These are phyloP conservation scores for Aphanomyces stellatus DNA, from an alignment of 352 stramenopile genomes.

Conservation along the genomic window DNA sequence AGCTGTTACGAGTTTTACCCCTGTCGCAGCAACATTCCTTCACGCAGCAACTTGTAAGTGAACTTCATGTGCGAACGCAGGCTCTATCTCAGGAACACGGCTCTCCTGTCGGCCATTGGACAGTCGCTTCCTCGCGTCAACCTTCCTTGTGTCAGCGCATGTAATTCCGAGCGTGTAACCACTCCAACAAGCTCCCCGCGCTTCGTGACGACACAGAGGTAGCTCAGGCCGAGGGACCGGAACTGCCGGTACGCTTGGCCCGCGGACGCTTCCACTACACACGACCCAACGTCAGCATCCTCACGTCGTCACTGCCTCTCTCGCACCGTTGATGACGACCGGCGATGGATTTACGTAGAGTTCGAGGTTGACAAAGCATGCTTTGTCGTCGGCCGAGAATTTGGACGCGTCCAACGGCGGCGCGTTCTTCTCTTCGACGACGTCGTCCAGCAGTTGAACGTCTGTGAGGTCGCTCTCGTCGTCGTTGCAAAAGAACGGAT, in stretches of 20 bases:
- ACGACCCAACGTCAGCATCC: not conserved
- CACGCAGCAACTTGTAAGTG: not conserved
- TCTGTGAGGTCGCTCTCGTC: not conserved
- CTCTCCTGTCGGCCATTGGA: too few species aligned
- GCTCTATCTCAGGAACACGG: too few species aligned
- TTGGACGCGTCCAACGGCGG: not conserved
- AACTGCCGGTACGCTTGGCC: conserved; percentile 16
- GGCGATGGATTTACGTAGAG: conserved; percentile 14
- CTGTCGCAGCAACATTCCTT: not conserved
- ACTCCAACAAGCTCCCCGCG: conserved; percentile 6
- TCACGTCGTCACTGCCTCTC: too few species aligned
- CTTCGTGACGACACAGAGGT: conserved; percentile 7
- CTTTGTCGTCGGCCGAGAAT: not conserved
- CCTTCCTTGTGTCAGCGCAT: not conserved
- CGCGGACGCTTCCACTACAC: conserved; percentile 13
- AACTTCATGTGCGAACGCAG: not conserved
- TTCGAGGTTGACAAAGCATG: conserved; percentile 5
- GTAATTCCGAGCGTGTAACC: conserved; percentile 6
- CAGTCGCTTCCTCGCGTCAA: too few species aligned
- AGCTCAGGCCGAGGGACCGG: conserved; percentile 9
- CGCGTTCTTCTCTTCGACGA: not conserved
- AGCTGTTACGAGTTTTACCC: not conserved
- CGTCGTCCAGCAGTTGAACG: not conserved
- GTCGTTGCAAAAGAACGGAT: not conserved
- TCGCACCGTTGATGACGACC: conserved; percentile 2